These are phyloP conservation scores for Trypethelium eluteriae DNA, from an alignment of 495 filamentous ascomycete species.

Conservation along the genomic window DNA sequence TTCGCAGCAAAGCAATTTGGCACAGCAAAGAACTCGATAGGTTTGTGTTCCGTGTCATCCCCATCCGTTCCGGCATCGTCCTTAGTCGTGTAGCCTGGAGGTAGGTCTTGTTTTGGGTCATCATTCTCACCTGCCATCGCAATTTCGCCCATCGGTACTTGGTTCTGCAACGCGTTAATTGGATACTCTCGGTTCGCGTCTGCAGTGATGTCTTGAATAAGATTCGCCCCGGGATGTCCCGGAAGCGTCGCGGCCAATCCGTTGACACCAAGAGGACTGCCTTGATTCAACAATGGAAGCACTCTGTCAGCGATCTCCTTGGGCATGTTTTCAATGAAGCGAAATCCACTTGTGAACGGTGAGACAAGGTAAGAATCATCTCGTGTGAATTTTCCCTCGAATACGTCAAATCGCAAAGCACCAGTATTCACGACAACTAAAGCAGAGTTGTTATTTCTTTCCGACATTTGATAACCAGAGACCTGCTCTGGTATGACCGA, in stretches of 20 bases:
- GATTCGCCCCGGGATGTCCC: not conserved
- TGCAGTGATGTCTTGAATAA: not conserved
- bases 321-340: conserved; percentile 72
- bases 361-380: conserved; percentile 80
- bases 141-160: conserved; percentile 19
- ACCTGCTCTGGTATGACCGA: conserved; percentile 61
- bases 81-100: conserved; percentile 78
- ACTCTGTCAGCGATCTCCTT: conserved; percentile 64
- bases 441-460: conserved; percentile 34
- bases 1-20: conserved; percentile 74
- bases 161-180: conserved; percentile 23
- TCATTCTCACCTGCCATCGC: conserved; percentile 13
- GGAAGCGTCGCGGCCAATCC: not conserved
- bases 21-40: conserved; percentile 64
- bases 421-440: conserved; percentile 82
- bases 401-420: conserved; percentile 88
- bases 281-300: conserved; percentile 64
- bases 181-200: not conserved
- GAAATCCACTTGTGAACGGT: conserved; percentile 75
- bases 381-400: conserved; percentile 79
- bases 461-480: conserved; percentile 23
- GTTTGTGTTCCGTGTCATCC: conserved; percentile 78
- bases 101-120: conserved; percentile 32
- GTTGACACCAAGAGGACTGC: conserved; percentile 37
- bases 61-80: conserved; percentile 82